Evolutionary conservation across 1,139 yeast species (phyloP), one percentile per base, ranked within the genome.

Genomic region (Geotrichum bryndzae): DNA sequence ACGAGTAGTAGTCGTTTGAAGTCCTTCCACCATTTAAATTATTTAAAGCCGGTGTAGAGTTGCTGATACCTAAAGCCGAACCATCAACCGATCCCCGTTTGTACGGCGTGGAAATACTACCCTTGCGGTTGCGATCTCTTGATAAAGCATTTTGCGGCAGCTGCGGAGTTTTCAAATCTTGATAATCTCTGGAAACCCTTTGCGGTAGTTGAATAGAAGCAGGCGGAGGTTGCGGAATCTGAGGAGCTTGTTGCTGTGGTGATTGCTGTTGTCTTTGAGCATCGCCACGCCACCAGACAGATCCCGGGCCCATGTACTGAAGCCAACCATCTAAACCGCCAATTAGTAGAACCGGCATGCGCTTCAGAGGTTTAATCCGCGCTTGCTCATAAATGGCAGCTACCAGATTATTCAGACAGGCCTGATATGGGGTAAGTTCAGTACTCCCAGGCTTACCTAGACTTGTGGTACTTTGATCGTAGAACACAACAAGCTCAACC

Each of bases 401-500:
- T 2, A 67, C 63, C 51, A 71, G 62, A 35, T 66, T 61, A 29
- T 64, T 65, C 59, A 70, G 15, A 38, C 59, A 56, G 13, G 46
- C 3, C 66, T 63, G 53, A 64, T 53, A 27, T 64, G 65, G 56
- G 64, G 68, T 18, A 65, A 60, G 55, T 66, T 69, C 13, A 58
- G 56, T n/a, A 54, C 48, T 41, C 3, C 10, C 48, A 41, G 53
- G 2, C 66, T 65, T 35, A 67, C 68, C 66, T 33, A 62, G 62
- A 23, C 67, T 51, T 15, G 64, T 58, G 10, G 73, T 65, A 53
- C 65, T 64, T 31, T 68, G 66, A 64, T 89, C 87, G 71, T 88
- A 90, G 13, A 86, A 71, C 3, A 90, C 85, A 2, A 91, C 77
- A 54, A 82, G 75, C 59, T 85, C 88, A 70, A 80, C 90, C 51